phyloP scores from a whole-genome alignment of 352 stramenopile genomes.

The Phytopythium delawarense region DNA sequence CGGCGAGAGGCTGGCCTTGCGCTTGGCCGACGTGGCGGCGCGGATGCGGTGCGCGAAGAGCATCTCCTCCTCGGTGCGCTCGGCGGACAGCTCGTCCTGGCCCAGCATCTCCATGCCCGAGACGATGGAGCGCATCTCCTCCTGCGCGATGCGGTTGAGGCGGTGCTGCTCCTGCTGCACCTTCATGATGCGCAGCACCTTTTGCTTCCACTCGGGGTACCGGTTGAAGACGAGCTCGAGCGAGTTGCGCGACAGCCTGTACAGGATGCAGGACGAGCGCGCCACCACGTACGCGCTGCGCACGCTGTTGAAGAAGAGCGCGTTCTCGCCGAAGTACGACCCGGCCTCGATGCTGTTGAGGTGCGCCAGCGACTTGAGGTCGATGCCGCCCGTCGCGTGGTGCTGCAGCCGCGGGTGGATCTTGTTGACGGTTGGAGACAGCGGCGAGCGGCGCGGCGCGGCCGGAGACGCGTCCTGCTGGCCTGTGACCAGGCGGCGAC shows the following conservation, averaged over 20 bases:
- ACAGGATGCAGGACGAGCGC: slow-evolving; percentile 66
- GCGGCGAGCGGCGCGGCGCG: background rate
- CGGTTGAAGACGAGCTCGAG: slow-evolving; percentile 66
- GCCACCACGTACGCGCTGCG: slow-evolving; percentile 51
- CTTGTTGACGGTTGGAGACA: slow-evolving; percentile 6
- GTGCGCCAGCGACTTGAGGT: slow-evolving; percentile 31
- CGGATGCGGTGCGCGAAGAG: slow-evolving; percentile 30
- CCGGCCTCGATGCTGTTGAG: slow-evolving; percentile 45
- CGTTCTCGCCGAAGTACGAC: slow-evolving; percentile 69
- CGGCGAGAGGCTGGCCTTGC: slow-evolving; percentile 14
- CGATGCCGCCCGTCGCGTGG: slow-evolving; percentile 14
- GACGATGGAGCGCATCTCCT: slow-evolving; percentile 37
- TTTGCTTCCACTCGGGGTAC: slow-evolving; percentile 69
- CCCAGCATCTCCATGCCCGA: slow-evolving; percentile 22
- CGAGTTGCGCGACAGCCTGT: slow-evolving; percentile 58
- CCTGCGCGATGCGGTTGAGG: slow-evolving; percentile 32
- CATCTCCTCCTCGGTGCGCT: slow-evolving; percentile 35
- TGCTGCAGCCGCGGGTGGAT: slow-evolving; percentile 17
- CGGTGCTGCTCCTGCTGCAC: slow-evolving; percentile 52
- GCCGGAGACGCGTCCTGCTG: slow-evolving; percentile 1
- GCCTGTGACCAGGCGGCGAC: background rate
- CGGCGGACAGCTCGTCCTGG: slow-evolving; percentile 26
- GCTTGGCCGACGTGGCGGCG: slow-evolving; percentile 10
- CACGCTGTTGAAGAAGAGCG: slow-evolving; percentile 55
- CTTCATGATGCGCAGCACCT: slow-evolving; percentile 58